A percentile compares a stretch with the other conserved stretches of the same genome.
phyloP scores from a whole-genome alignment of 495 filamentous ascomycete genomes.

The Penicillium manginii region DNA sequence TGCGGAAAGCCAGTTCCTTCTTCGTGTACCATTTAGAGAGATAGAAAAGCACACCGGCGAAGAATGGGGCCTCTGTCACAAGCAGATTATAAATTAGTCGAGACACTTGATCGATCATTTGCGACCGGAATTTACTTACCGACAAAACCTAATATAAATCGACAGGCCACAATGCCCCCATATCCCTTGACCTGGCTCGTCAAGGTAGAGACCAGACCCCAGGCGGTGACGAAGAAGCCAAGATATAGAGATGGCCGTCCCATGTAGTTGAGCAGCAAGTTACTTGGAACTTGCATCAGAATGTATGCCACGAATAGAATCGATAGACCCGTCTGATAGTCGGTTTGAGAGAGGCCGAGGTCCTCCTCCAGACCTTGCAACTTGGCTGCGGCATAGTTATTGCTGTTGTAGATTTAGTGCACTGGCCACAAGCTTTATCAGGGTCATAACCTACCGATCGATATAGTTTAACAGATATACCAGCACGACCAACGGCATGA shows the following conservation, averaged over 20 bases:
- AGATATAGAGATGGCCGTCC: constrained; percentile 52
- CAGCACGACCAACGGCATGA: constrained; percentile 60
- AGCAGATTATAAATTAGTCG: not conserved
- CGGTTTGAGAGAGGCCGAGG: constrained; percentile 38
- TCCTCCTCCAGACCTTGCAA: constrained; percentile 56
- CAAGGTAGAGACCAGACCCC: constrained; percentile 55
- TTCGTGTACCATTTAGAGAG: constrained; percentile 65
- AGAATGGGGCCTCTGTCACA: constrained; percentile 54
- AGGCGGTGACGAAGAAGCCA: constrained; percentile 54
- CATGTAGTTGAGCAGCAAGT: constrained; percentile 62
- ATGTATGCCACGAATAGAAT: constrained; percentile 60
- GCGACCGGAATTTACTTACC: constrained; percentile 19
- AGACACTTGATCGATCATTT: constrained; percentile 3
- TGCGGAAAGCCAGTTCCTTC: constrained; percentile 59
- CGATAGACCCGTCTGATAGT: constrained; percentile 54
- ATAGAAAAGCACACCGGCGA: constrained; percentile 56
- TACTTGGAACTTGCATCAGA: constrained; percentile 62
- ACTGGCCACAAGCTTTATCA: not conserved
- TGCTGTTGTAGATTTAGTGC: constrained; percentile 34
- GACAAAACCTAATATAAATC: constrained; percentile 56
- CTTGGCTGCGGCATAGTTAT: constrained; percentile 60
- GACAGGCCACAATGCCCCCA: constrained; percentile 56
- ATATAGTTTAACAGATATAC: constrained; percentile 64
- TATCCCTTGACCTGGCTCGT: constrained; percentile 58
- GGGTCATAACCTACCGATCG: constrained; percentile 41